These are phyloP conservation scores for Penicillium manginii DNA, from an alignment of 495 filamentous ascomycete species.

Conservation along the genomic window DNA sequence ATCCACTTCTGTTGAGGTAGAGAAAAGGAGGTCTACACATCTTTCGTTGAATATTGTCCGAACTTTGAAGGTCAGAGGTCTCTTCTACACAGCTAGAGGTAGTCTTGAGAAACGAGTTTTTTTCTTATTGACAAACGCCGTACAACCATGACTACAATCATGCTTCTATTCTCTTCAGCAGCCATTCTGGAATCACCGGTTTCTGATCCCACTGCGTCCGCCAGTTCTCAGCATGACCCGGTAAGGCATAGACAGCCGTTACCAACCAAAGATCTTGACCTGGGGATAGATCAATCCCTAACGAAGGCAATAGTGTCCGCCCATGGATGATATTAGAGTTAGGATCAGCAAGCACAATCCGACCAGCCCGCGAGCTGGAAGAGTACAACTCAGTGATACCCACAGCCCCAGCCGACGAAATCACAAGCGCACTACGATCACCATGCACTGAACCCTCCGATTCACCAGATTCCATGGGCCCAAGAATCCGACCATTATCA, in stretches of 20 bases:
- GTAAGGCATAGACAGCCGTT: slow-evolving; percentile 54
- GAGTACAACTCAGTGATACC: slow-evolving; percentile 65
- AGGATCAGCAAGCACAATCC: slow-evolving; percentile 71
- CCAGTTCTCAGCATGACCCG: slow-evolving; percentile 20
- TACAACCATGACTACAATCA: neutral
- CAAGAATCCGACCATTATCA: slow-evolving; percentile 61
- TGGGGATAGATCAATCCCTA: slow-evolving; percentile 44
- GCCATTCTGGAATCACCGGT: slow-evolving; percentile 14
- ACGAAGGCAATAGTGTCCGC: slow-evolving; percentile 68
- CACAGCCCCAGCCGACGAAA: slow-evolving; percentile 67
- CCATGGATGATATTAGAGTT: slow-evolving; percentile 77
- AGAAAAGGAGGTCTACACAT: neutral
- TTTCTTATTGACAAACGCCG: no score
- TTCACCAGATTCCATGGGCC: slow-evolving; percentile 50
- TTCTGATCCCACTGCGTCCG: slow-evolving; percentile 10
- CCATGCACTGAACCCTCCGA: slow-evolving; percentile 61
- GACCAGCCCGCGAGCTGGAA: slow-evolving; percentile 49
- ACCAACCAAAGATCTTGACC: slow-evolving; percentile 50
- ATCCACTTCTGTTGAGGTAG: slow-evolving; percentile 1
- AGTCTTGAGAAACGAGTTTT: no score
- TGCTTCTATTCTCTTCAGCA: slow-evolving; percentile 6
- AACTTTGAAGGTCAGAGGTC: neutral
- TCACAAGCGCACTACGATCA: slow-evolving; percentile 59
- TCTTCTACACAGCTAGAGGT: no score
- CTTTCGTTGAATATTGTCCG: neutral